Conservation (phyloP, 1,284 basidiomycete species). For the Pseudozyma thailandica region DNA sequence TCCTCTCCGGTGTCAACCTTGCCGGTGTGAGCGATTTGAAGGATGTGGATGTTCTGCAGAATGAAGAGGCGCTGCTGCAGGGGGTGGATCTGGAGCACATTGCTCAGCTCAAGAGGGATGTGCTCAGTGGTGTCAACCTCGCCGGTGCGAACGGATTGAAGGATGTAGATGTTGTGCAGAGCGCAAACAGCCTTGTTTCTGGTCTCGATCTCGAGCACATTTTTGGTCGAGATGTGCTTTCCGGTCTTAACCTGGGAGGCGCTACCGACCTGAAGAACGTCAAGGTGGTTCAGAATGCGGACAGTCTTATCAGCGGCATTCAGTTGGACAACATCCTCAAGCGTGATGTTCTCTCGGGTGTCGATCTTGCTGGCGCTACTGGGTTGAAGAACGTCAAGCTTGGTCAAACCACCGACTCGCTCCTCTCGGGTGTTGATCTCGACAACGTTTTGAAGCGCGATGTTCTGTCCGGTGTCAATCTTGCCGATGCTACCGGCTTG, state of each 20-base stretch:
- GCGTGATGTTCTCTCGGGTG: background rate
- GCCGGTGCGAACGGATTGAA: background rate
- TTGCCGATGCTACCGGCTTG: background rate
- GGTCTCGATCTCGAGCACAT: background rate
- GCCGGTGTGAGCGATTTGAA: background rate
- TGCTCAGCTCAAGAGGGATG: slow-evolving; percentile 8
- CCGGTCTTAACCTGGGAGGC: background rate
- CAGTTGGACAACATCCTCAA: background rate
- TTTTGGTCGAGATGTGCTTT: slow-evolving; percentile 2
- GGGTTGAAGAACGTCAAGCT: background rate
- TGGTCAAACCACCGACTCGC: background rate
- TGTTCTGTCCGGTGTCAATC: background rate
- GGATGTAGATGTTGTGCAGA: background rate
- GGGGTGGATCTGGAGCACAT: background rate
- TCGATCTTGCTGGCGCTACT: background rate
- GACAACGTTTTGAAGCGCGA: slow-evolving; percentile 3
- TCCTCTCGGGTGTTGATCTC: background rate
- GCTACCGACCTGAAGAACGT: background rate
- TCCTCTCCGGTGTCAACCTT: slow-evolving; percentile 2
- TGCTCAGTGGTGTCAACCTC: background rate
- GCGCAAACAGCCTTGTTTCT: background rate
- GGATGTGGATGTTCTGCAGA: background rate
- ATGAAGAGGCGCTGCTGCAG: background rate
- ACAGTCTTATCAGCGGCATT: background rate
- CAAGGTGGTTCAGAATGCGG: background rate